Conservation (phyloP, 106 monocot genomes). For the Apostasia ramifera region DNA sequence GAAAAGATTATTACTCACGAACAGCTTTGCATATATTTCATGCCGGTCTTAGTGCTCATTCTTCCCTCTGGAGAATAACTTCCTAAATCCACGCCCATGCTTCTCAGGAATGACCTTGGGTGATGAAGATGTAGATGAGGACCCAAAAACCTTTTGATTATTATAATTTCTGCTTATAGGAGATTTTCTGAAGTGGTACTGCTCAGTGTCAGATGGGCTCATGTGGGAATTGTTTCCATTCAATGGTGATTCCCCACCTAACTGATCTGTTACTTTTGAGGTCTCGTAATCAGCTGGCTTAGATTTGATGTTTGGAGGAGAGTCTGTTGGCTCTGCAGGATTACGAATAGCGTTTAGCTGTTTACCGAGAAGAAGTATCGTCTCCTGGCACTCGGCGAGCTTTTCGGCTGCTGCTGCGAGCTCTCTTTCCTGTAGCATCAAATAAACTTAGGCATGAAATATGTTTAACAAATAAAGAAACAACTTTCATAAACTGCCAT, state of each 20-base stretch:
- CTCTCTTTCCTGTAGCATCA: constrained; percentile 21
- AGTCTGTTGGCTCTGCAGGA: not conserved
- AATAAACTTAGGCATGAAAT: too few species aligned
- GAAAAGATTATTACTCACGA: too few species aligned
- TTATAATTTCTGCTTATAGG: constrained; percentile 5
- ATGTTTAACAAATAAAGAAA: too few species aligned
- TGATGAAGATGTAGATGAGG: not conserved
- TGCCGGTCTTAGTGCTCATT: constrained; percentile 1
- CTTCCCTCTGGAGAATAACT: constrained; percentile 15
- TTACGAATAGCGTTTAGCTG: constrained; percentile 23
- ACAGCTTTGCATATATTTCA: too few species aligned
- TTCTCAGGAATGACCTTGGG: constrained; percentile 15
- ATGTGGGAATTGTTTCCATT: constrained; percentile 8
- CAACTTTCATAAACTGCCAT: too few species aligned
- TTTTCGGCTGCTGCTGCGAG: constrained; percentile 27
- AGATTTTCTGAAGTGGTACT: not conserved
- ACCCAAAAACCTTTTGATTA: not conserved
- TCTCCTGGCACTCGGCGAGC: constrained; percentile 44
- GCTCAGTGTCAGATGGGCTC: not conserved
- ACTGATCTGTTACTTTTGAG: not conserved
- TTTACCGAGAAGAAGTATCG: constrained; percentile 25
- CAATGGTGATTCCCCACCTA: not conserved
- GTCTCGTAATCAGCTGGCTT: not conserved
- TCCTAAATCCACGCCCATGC: constrained; percentile 12
- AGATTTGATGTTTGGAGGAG: not conserved